Evolutionary conservation across 768 basidiomycete genomes (phyloP), one percentile per base, ranked within the genome.

Genomic region (Auriscalpium vulgare): DNA sequence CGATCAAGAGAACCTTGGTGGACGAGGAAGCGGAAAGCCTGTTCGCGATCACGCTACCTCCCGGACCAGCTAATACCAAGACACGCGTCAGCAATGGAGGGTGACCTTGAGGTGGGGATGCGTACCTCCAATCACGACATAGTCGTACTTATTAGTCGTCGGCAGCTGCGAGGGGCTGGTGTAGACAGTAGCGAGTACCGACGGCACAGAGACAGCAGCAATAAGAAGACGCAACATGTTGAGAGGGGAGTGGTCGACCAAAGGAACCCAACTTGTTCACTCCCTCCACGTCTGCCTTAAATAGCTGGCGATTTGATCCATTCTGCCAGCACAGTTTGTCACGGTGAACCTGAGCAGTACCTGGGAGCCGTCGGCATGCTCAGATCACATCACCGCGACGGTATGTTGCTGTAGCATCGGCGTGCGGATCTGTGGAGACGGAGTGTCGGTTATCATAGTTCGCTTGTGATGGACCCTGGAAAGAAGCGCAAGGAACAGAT

Each of bases 131-230:
- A 55, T 37, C 9, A 55, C 48, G 16, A 55, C 34, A 29, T 55
- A 55, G 29, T 55, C 47, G 43, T 55, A 55, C 17, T 29, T 21
- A 4, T 40, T 50, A 16, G 14, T 35, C 19, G 40, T 8, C 40
- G 54, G 54, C 8, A 55, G 38, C 48, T 55, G 37, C 8, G 54
- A 49, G 10, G 54, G 54, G 13, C 50, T 45, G 23, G 37, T 52
- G 45, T 47, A 56, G n/a, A 58, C 38, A 37, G 19, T 37, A 40
- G 47, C 53, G n/a, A 53, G 17, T 7, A 34, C 45, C 11, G 47
- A 17, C 6, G 21, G n/a, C 16, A 47, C 19, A 17, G 40, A 13
- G 13, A 43, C 13, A 17, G 40, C 40, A 13, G 40, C 40, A 13
- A 43, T 14, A 43, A 43, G 40, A 17, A 43, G 17, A 17, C 13